A percentile compares a stretch with the other conserved stretches of the same genome.
Evolutionary conservation across 345 rosid species (phyloP).

Genomic region (Syzygium oleosum): DNA sequence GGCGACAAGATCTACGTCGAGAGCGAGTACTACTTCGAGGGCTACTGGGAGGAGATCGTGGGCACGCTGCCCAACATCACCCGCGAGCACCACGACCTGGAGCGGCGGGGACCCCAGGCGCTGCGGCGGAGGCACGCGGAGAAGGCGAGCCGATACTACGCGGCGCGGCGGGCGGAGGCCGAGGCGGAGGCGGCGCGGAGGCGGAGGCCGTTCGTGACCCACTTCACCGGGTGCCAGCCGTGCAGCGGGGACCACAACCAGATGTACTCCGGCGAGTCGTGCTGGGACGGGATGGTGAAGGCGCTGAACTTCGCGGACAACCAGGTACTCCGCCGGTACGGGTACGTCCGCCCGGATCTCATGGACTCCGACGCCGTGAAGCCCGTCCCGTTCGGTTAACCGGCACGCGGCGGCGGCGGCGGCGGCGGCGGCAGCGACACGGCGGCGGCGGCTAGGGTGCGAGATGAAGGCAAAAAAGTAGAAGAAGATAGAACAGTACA

Average conservation of each 20-base stretch:
- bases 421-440: neutral
- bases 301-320: constrained; percentile 96
- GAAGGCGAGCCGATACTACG: constrained; percentile 76
- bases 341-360: constrained; percentile 65
- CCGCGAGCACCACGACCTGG: constrained; percentile 38
- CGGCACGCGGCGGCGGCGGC: constrained; percentile 1
- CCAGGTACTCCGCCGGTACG: constrained; percentile 79
- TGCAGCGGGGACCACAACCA: constrained; percentile 81
- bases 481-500: neutral
- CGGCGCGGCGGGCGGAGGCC: constrained; percentile 40
- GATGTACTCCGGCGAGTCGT: constrained; percentile 68
- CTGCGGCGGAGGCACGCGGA: constrained; percentile 79
- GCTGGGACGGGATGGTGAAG: constrained; percentile 69
- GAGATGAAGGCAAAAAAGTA: neutral
- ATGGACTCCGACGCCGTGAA: constrained; percentile 40
- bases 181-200: constrained; percentile 37
- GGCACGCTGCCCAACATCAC: neutral
- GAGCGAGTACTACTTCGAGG: constrained; percentile 14
- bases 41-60: constrained; percentile 1
- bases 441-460: neutral
- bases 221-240: constrained; percentile 94
- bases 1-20: constrained; percentile 63
- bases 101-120: constrained; percentile 15
- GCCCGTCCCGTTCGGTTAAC: constrained; percentile 70
- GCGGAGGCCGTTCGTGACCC: constrained; percentile 78